Percentiles rank a stretch among this genome's conserved stretches.
phyloP scores from a whole-genome alignment of 1,284 basidiomycete species.

The Pseudozyma hubeiensis region DNA sequence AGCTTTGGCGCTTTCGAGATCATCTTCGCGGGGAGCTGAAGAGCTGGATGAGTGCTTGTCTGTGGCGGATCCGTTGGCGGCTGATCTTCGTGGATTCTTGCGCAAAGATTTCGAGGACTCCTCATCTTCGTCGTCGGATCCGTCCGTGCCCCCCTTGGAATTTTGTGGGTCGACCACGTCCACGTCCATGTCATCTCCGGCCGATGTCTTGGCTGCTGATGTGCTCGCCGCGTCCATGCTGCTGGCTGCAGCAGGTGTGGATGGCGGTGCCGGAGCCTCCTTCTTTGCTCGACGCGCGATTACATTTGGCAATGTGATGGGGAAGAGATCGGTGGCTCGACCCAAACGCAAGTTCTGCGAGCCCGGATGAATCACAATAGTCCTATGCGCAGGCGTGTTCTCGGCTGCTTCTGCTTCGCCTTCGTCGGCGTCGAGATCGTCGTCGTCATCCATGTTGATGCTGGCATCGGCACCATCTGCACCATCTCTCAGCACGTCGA shows the following conservation, averaged over 20 bases:
- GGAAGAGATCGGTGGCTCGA: constrained; percentile 86
- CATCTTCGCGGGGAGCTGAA: background rate
- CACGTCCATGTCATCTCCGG: constrained; percentile 14
- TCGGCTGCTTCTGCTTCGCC: constrained; percentile 42
- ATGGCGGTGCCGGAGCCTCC: constrained; percentile 2
- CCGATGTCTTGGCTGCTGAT: background rate
- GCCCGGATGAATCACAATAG: constrained; percentile 91
- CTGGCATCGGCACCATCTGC: constrained; percentile 23
- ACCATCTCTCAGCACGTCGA: constrained; percentile 25
- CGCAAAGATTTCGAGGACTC: constrained; percentile 6
- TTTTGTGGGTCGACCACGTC: constrained; percentile 17
- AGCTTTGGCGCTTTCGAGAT: constrained; percentile 3
- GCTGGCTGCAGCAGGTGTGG: background rate
- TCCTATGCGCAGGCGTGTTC: constrained; percentile 56
- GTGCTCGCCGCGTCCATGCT: background rate
- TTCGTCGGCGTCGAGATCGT: constrained; percentile 39
- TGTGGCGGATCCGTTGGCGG: constrained; percentile 8
- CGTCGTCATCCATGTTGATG: constrained; percentile 37
- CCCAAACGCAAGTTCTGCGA: constrained; percentile 88
- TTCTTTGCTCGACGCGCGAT: constrained; percentile 73
- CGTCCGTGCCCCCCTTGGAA: background rate
- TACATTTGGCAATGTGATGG: constrained; percentile 79
- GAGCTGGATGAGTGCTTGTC: constrained; percentile 12
- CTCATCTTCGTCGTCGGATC: background rate
- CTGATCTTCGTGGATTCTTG: constrained; percentile 30